Percentiles rank a stretch among this genome's conserved stretches.
Evolutionary conservation across 805 yeast genomes (phyloP).

Genomic region (Yamadazyma takamatsuzukensis): DNA sequence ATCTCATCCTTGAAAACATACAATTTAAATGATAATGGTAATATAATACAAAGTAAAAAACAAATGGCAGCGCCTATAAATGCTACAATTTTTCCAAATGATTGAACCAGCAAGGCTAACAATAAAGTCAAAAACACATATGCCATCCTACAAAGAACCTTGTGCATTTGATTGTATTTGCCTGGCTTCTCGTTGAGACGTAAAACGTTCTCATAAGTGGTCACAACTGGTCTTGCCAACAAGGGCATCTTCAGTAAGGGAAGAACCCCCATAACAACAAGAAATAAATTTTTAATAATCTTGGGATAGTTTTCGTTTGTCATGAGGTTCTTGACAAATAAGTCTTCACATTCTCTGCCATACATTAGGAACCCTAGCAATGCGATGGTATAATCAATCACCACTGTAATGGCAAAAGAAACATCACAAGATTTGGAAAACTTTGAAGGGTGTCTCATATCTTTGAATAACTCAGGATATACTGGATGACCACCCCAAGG

Average conservation of each 20-base stretch:
- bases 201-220: conserved; percentile 32
- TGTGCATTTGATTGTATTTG: conserved; percentile 3
- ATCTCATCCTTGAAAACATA: conserved; percentile 21
- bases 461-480: conserved; percentile 68
- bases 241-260: conserved; percentile 42
- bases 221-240: conserved; percentile 34
- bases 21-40: conserved; percentile 36
- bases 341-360: conserved; percentile 65
- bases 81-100: conserved; percentile 39
- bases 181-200: conserved; percentile 1
- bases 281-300: conserved; percentile 38
- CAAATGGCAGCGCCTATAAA: conserved; percentile 41
- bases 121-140: conserved; percentile 20
- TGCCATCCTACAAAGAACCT: conserved; percentile 15
- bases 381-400: conserved; percentile 61
- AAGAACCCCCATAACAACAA: conserved; percentile 33
- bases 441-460: conserved; percentile 66
- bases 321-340: conserved; percentile 73
- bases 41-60: conserved; percentile 36
- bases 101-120: conserved; percentile 28
- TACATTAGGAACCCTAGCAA: conserved; percentile 74
- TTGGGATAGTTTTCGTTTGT: conserved; percentile 64
- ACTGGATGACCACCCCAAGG: conserved; percentile 87
- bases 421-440: conserved; percentile 49
- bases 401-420: conserved; percentile 56